Percentiles rank a stretch among this genome's conserved stretches.
Evolutionary conservation across 257 asterid genomes (phyloP).

Genomic region (Sherardia arvensis): DNA sequence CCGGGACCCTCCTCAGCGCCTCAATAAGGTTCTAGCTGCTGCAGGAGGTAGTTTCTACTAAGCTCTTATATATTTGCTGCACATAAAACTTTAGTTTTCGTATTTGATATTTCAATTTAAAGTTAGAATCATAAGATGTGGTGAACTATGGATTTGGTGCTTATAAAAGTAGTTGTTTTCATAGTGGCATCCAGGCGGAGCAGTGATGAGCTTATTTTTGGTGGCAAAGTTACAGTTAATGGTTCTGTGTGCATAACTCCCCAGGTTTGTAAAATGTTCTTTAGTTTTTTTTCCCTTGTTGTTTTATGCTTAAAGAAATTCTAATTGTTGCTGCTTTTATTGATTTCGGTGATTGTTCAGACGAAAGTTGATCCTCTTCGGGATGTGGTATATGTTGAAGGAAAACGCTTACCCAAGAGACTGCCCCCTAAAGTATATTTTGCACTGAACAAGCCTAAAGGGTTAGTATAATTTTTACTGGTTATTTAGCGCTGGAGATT

Average conservation of each 20-base stretch:
- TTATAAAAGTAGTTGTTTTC: constrained; percentile 14
- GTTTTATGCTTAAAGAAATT: background rate
- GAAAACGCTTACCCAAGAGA: constrained; percentile 70
- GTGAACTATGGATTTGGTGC: background rate
- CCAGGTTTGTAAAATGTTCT: constrained; percentile 43
- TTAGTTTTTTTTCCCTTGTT: background rate
- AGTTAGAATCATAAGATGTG: background rate
- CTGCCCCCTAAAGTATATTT: constrained; percentile 90
- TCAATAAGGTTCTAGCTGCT: constrained; percentile 83
- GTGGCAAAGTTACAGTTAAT: constrained; percentile 87
- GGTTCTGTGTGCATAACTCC: constrained; percentile 92
- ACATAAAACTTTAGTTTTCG: too few species aligned
- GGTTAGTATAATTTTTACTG: constrained; percentile 40
- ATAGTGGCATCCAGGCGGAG: constrained; percentile 97
- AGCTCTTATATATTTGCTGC: too few species aligned
- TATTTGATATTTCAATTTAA: background rate
- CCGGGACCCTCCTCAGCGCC: constrained; percentile 79
- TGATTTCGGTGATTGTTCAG: constrained; percentile 36
- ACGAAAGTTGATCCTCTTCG: constrained; percentile 87
- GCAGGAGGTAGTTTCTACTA: constrained; percentile 65
- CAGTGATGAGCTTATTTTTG: constrained; percentile 84
- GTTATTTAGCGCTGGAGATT: constrained; percentile 10
- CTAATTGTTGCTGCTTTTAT: constrained; percentile 7
- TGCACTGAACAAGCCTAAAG: constrained; percentile 98
- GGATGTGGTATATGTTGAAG: constrained; percentile 86